phyloP scores from a whole-genome alignment of 192 early-diverging fungal genomes.

The Phlyctochytrium arcticum region DNA sequence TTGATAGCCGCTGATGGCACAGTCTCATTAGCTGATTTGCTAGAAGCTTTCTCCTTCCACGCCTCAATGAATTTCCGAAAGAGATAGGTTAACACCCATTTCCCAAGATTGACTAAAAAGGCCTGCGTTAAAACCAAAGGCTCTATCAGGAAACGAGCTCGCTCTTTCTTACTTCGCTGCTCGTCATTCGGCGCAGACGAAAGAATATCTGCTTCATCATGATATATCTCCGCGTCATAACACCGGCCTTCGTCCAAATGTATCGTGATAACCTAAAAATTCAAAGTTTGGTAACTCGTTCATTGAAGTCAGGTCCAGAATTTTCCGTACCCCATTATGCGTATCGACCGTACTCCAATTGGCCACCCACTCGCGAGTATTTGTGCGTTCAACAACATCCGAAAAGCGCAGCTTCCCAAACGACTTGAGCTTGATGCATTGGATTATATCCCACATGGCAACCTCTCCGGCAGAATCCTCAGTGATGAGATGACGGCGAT shows the following conservation, averaged over 20 bases:
- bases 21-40: background rate
- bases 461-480: conserved; percentile 76
- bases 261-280: conserved; percentile 60
- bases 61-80: conserved; percentile 40
- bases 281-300: background rate
- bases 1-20: background rate
- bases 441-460: conserved; percentile 88
- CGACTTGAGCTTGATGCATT: conserved; percentile 46
- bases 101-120: conserved; percentile 70
- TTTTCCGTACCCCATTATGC: conserved; percentile 67
- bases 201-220: conserved; percentile 66
- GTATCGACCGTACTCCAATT: conserved; percentile 94
- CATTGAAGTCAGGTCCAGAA: background rate
- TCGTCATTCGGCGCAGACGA: conserved; percentile 56
- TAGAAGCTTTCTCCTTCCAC: background rate
- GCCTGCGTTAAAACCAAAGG: background rate
- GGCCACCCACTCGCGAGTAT: conserved; percentile 71
- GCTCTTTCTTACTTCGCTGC: conserved; percentile 54
- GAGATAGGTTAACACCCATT: conserved; percentile 76
- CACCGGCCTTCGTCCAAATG: conserved; percentile 77
- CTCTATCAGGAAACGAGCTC: background rate
- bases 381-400: conserved; percentile 50
- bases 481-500: conserved; percentile 81
- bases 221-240: conserved; percentile 88
- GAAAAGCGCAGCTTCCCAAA: conserved; percentile 32